Conservation (phyloP, 2,329 filamentous ascomycete species). For the Calonectria pseudoreteaudii region DNA sequence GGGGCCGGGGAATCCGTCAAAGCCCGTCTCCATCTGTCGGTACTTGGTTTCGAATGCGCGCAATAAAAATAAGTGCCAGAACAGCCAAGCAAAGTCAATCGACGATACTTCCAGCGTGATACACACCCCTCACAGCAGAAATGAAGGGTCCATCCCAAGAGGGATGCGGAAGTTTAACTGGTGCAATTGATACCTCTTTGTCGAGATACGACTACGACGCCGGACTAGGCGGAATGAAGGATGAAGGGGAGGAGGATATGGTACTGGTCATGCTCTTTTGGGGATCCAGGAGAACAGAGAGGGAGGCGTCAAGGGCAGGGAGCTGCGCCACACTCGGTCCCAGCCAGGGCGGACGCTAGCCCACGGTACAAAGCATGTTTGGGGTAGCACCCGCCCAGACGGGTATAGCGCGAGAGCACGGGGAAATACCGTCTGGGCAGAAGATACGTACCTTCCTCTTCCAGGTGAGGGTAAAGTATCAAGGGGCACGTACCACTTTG, state of each 20-base stretch:
- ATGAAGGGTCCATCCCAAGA: conserved; percentile 10
- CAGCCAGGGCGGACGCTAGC: conserved; percentile 24
- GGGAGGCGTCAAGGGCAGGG: conserved; percentile 19
- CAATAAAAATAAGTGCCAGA: neutral
- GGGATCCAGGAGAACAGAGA: conserved; percentile 10
- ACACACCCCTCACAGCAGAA: neutral
- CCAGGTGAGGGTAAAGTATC: neutral
- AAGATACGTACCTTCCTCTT: conserved; percentile 6
- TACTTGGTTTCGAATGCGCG: conserved; percentile 5
- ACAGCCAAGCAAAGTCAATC: neutral
- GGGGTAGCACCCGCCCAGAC: conserved; percentile 9
- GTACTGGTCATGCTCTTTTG: conserved; percentile 6
- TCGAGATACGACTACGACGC: conserved; percentile 19
- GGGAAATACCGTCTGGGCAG: neutral
- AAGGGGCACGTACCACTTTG: neutral
- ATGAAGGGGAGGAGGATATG: neutral
- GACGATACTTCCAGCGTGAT: conserved; percentile 2
- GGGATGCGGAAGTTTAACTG: conserved; percentile 1
- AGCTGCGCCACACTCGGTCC: conserved; percentile 22
- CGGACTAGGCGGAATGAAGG: conserved; percentile 15
- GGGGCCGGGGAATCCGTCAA: conserved; percentile 4
- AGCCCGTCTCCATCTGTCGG: conserved; percentile 8
- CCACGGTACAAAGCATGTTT: conserved; percentile 25
- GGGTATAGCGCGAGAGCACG: neutral
- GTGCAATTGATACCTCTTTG: neutral